These are phyloP conservation scores for Boletus insuetus DNA, from an alignment of 768 basidiomycete species.

Conservation along the genomic window DNA sequence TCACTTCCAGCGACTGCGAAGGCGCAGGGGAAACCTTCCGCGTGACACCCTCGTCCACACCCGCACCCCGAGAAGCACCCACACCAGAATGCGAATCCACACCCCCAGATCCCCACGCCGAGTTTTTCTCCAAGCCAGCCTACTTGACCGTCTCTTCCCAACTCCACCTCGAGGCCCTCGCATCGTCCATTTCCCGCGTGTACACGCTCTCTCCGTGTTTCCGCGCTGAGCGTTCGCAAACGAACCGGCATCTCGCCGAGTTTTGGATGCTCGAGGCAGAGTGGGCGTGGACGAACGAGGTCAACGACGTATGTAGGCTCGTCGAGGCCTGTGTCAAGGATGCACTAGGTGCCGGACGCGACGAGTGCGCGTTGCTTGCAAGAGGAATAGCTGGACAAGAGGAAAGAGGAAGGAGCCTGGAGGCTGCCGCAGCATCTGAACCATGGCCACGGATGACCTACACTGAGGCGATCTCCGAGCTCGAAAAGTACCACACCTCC, in stretches of 20 bases:
- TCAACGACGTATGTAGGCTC: conserved; percentile 52
- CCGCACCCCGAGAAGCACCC: conserved; percentile 3
- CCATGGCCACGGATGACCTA: conserved; percentile 80
- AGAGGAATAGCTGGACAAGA: conserved; percentile 35
- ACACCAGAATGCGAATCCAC: not conserved
- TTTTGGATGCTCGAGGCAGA: conserved; percentile 99
- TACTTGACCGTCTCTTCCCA: conserved; percentile 95
- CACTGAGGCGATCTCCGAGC: conserved; percentile 63
- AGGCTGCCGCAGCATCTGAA: conserved; percentile 33
- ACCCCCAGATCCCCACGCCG: conserved; percentile 23
- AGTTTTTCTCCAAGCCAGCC: conserved; percentile 75
- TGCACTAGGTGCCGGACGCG: conserved; percentile 32
- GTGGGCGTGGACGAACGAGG: conserved; percentile 56
- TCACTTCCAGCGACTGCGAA: conserved; percentile 93
- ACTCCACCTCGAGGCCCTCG: conserved; percentile 88
- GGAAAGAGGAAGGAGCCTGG: conserved; percentile 33
- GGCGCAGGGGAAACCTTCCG: conserved; percentile 93
- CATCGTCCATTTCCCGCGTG: conserved; percentile 72
- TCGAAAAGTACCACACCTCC: conserved; percentile 39
- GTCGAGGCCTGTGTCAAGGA: conserved; percentile 54
- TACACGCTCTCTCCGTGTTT: conserved; percentile 95
- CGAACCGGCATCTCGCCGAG: conserved; percentile 90
- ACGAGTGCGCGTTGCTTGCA: conserved; percentile 34
- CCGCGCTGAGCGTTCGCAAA: conserved; percentile 87
- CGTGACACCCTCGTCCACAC: conserved; percentile 41